phyloP scores from a whole-genome alignment of 2,329 filamentous ascomycete species.

The Colletotrichum musae region DNA sequence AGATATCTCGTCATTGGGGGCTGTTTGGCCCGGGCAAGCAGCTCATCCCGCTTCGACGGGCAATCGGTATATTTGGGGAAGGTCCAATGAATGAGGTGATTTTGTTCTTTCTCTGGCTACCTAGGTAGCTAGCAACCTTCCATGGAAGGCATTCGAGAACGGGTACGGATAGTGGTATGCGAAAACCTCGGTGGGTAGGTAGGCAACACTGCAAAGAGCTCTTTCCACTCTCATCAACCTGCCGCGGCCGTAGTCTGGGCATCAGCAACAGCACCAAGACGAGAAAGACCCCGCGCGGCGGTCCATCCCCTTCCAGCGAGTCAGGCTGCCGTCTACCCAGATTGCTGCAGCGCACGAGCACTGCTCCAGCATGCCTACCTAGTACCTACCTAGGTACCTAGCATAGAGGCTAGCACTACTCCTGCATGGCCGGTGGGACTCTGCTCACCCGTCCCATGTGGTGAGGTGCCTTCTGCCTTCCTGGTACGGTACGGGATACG shows the following conservation, averaged over 20 bases:
- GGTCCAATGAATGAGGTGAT: slow-evolving; percentile 12
- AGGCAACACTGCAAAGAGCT: too few species aligned
- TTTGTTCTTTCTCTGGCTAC: background rate
- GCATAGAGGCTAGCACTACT: slow-evolving; percentile 2
- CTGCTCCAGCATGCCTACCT: slow-evolving; percentile 7
- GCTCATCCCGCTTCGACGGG: slow-evolving; percentile 17
- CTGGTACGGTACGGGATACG: too few species aligned
- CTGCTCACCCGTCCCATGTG: slow-evolving; percentile 27
- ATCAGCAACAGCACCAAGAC: too few species aligned
- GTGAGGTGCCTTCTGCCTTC: slow-evolving; percentile 9
- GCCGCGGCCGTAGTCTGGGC: background rate
- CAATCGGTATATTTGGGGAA: slow-evolving; percentile 9
- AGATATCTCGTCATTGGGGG: background rate
- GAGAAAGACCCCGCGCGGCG: background rate
- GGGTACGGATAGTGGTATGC: too few species aligned
- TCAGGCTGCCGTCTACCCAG: slow-evolving; percentile 29
- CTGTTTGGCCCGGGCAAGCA: slow-evolving; percentile 4
- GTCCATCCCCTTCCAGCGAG: slow-evolving; percentile 7
- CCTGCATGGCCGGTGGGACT: slow-evolving; percentile 21
- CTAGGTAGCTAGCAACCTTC: background rate
- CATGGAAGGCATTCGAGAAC: background rate
- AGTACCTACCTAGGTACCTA: too few species aligned
- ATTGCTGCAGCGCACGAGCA: slow-evolving; percentile 24
- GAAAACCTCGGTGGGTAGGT: too few species aligned
- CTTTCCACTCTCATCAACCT: background rate